These are phyloP conservation scores for Dactylellina sp. DNA, from an alignment of 2,329 filamentous ascomycete genomes.

Conservation along the genomic window DNA sequence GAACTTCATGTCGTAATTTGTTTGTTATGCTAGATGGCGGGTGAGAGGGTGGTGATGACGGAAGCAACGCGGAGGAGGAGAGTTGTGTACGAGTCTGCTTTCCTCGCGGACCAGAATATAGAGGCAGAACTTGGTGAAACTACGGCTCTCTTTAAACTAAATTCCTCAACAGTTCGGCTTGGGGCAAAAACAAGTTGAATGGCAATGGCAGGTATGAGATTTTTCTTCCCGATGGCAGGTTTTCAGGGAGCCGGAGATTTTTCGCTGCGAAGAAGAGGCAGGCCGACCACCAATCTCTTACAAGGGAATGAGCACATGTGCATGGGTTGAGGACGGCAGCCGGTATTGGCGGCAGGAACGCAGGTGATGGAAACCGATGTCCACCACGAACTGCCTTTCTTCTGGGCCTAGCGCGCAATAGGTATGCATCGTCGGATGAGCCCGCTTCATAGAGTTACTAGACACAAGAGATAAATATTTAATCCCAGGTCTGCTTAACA, in stretches of 20 bases:
- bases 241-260: constrained; percentile 16
- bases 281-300: constrained; percentile 19
- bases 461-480: too few species aligned
- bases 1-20: constrained; percentile 79
- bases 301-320: constrained; percentile 28
- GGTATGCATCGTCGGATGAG: constrained; percentile 2
- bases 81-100: too few species aligned
- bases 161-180: too few species aligned
- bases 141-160: too few species aligned
- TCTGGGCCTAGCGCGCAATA: too few species aligned
- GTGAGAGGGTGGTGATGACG: constrained; percentile 8
- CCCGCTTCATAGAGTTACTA: background rate
- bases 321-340: constrained; percentile 9
- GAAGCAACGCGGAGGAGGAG: background rate
- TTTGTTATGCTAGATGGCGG: background rate
- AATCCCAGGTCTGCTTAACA: too few species aligned
- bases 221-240: constrained; percentile 10
- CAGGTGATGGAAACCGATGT: constrained; percentile 22
- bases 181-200: too few species aligned
- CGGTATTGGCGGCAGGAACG: constrained; percentile 8
- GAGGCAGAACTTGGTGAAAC: too few species aligned
- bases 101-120: too few species aligned
- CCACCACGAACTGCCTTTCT: constrained; percentile 8
- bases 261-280: constrained; percentile 8
- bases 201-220: too few species aligned